Evolutionary conservation across 2,329 filamentous ascomycete genomes (phyloP).

Genomic region (Colletotrichum sp.): DNA sequence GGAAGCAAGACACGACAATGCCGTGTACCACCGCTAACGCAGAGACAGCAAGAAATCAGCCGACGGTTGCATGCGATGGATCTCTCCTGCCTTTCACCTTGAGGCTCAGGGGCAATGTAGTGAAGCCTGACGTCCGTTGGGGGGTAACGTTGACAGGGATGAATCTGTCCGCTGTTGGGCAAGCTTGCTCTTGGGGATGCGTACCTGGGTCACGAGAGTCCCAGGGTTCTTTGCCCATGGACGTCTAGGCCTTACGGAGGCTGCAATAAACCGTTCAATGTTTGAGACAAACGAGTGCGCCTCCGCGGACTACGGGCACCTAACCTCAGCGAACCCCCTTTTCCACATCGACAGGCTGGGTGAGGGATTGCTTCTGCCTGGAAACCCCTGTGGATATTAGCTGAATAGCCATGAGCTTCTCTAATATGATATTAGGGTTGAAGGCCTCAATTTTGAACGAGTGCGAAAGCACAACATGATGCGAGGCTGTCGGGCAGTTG

Average conservation of each 20-base stretch:
- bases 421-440: neutral
- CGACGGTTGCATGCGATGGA: neutral
- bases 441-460: neutral
- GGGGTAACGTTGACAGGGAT: neutral
- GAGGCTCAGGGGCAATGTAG: neutral
- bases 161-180: neutral
- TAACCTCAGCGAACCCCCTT: neutral
- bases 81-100: neutral
- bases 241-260: neutral
- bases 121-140: neutral
- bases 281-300: neutral
- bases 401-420: neutral
- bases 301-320: neutral
- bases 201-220: neutral
- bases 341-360: neutral
- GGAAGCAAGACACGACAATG: neutral
- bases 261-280: neutral
- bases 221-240: neutral
- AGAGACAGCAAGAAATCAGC: neutral
- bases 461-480: neutral
- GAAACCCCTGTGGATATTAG: neutral
- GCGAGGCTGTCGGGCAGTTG: neutral
- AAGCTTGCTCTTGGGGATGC: neutral
- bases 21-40: neutral
- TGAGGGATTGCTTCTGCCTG: neutral